phyloP scores from a whole-genome alignment of 768 basidiomycete genomes.

The Saitozyma podzolica region DNA sequence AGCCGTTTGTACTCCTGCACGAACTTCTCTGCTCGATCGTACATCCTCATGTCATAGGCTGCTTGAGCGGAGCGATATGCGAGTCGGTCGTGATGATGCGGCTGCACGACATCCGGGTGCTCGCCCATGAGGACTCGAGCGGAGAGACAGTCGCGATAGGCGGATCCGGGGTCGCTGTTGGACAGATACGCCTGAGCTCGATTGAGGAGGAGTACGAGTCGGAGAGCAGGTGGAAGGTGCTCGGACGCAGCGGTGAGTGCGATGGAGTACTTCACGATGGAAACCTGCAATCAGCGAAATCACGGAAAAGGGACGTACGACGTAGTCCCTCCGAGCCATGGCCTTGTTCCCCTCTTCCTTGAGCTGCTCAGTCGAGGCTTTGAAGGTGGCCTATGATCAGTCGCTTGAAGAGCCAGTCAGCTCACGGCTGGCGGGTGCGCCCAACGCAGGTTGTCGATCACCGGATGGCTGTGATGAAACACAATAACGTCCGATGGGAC shows the following conservation, averaged over 20 bases:
- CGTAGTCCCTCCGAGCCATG: not conserved
- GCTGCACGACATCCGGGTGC: not conserved
- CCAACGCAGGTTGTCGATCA: not conserved
- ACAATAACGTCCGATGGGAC: constrained; percentile 3
- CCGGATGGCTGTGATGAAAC: not conserved
- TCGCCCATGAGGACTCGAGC: not conserved
- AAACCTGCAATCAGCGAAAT: not conserved
- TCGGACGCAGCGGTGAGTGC: not conserved
- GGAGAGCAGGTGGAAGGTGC: no score
- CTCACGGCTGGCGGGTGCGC: constrained; percentile 1
- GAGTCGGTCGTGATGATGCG: not conserved
- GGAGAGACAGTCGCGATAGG: constrained; percentile 7
- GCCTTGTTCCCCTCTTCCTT: constrained; percentile 9
- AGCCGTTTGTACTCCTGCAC: not conserved
- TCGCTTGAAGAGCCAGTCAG: not conserved
- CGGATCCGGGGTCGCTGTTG: not conserved
- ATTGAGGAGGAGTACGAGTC: constrained; percentile 9
- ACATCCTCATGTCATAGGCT: constrained; percentile 1
- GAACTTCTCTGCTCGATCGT: not conserved
- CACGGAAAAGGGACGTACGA: not conserved
- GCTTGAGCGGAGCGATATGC: constrained; percentile 1
- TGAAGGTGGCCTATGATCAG: not conserved
- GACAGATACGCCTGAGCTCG: constrained; percentile 5
- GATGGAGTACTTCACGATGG: constrained; percentile 1
- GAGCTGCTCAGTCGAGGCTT: not conserved